Base-by-base conservation (phyloP, 345 rosid genomes). In the Salix purpurea region DNA sequence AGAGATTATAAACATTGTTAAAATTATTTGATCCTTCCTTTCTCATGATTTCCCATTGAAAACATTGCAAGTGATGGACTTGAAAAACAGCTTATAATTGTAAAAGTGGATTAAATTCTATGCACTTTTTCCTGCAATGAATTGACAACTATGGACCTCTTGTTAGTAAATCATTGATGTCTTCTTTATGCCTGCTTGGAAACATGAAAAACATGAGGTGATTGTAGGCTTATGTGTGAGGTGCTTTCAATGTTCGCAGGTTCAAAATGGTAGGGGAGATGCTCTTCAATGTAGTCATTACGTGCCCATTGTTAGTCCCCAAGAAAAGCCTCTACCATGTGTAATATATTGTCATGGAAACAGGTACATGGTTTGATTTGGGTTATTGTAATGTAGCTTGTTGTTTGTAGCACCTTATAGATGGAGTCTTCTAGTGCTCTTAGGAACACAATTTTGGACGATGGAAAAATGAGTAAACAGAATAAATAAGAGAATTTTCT, bases 291-390 rank as follows among this genome's bases (percentile, higher is more conserved):
- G 99, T 79, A 93, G 94, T 81, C 99, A 96, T 83, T 96, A 92
- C 78, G 70, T 89, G 18, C 87, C 96, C 65, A 78, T 90, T 75
- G 86, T 86, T 44, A 84, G 84, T 72, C 84, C 76, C 9, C 89
- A 85, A 74, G 92, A 87, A 52, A 89, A 85, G 78, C 94, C 94
- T 68, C 93, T 96, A 40, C 98, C 99, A 15, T 96, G 98, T 84
- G 98, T 96, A 52, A 88, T 96, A 77, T 96, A 96, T 84, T 96
- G 98, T 82, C 99, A 93, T 80, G 99, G 99, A 65, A 96, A 96
- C 86, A 93, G 99, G 98, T 81, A 70, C 40, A 54, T 50, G 26
- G n/a, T 34, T 34, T 28, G 56, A 69, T 65, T 10, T 52, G 72
- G 54, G 28, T 69, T 28, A 54, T 44, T 65, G 44, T 76, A 65